These are phyloP conservation scores for Colletotrichum lupini DNA, from an alignment of 2,329 filamentous ascomycete species.

Conservation along the genomic window DNA sequence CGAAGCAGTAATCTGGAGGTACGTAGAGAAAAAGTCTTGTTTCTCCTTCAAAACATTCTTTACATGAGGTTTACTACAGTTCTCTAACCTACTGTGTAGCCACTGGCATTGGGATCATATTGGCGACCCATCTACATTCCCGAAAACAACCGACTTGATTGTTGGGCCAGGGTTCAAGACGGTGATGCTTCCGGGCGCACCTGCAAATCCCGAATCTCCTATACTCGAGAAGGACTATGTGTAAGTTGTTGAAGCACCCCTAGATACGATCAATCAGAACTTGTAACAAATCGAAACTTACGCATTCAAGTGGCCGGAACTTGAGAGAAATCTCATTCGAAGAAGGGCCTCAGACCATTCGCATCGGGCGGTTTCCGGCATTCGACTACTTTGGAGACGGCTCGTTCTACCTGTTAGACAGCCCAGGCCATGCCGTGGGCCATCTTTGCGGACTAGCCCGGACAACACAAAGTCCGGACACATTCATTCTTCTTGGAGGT, in stretches of 20 bases:
- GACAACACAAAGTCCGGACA: slow-evolving; percentile 44
- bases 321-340: slow-evolving; percentile 43
- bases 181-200: not conserved
- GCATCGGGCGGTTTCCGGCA: slow-evolving; percentile 50
- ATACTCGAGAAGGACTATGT: not conserved
- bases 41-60: not conserved
- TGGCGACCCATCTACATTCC: not conserved
- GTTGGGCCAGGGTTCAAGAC: not conserved
- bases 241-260: not conserved
- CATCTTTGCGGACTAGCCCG: slow-evolving; percentile 55
- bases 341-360: slow-evolving; percentile 37
- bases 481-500: slow-evolving; percentile 55
- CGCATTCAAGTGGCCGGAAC: slow-evolving; percentile 32
- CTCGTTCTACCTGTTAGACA: slow-evolving; percentile 54
- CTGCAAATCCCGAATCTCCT: not conserved
- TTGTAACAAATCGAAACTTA: not conserved
- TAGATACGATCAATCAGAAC: not conserved
- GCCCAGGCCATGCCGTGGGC: slow-evolving; percentile 52
- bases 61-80: not conserved
- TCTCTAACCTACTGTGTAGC: not conserved
- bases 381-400: slow-evolving; percentile 56
- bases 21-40: not conserved
- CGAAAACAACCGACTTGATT: not conserved
- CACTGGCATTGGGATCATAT: not conserved
- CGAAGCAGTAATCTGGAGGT: not conserved